phyloP scores from a whole-genome alignment of 2,329 filamentous ascomycete genomes.

The Setomelanomma holmii region DNA sequence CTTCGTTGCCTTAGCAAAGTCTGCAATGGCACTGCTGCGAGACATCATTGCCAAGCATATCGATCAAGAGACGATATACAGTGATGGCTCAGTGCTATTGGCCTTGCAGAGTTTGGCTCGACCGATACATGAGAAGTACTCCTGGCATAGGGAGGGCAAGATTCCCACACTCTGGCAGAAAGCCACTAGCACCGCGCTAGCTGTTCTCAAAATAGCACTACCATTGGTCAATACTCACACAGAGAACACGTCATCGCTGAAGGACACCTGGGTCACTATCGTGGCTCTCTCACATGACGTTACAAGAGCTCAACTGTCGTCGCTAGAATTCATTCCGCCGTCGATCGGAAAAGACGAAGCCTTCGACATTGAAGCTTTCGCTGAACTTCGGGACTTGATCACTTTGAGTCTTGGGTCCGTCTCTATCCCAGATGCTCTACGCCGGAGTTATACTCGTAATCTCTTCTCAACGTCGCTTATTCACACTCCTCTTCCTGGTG shows the following conservation, averaged over 20 bases:
- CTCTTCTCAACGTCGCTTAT: conserved; percentile 85
- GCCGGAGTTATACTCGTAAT: conserved; percentile 73
- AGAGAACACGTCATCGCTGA: conserved; percentile 46
- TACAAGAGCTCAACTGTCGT: conserved; percentile 49
- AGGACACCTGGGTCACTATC: conserved; percentile 69
- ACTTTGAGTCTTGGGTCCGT: conserved; percentile 74
- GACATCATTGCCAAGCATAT: conserved; percentile 66
- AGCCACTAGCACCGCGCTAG: conserved; percentile 74
- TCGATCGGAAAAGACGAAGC: conserved; percentile 67
- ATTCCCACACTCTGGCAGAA: conserved; percentile 78
- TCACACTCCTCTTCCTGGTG: conserved; percentile 70
- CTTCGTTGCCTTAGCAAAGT: conserved; percentile 88
- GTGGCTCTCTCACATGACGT: conserved; percentile 48
- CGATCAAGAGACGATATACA: conserved; percentile 71
- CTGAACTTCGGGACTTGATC: conserved; percentile 72
- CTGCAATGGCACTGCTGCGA: conserved; percentile 75
- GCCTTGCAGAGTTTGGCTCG: conserved; percentile 71
- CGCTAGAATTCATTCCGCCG: conserved; percentile 37
- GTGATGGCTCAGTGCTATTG: conserved; percentile 68
- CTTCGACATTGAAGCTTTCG: conserved; percentile 82
- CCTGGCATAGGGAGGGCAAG: conserved; percentile 75
- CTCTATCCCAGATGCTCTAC: conserved; percentile 69
- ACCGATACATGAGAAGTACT: conserved; percentile 81
- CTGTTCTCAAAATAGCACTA: conserved; percentile 71
- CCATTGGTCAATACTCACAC: conserved; percentile 48